These are phyloP conservation scores for Cyberlindnera mycetangii DNA, from an alignment of 805 yeast genomes.

Conservation along the genomic window DNA sequence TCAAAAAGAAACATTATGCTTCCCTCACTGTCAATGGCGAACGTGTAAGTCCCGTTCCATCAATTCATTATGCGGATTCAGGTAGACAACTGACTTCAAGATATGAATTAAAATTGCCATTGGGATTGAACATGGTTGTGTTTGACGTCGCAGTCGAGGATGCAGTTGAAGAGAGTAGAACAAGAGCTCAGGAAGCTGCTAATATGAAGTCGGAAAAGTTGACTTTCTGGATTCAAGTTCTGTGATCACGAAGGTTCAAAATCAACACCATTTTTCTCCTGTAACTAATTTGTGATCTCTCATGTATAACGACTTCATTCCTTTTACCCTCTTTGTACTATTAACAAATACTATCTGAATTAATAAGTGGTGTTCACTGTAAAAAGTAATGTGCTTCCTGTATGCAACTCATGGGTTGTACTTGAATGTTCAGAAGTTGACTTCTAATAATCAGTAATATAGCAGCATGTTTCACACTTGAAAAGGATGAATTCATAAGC, in stretches of 20 bases:
- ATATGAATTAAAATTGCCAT: constrained; percentile 44
- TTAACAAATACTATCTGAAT: too few relatives aligned
- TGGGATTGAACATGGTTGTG: constrained; percentile 45
- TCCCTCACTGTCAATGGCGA: constrained; percentile 44
- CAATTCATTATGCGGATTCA: constrained; percentile 36
- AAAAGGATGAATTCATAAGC: too few relatives aligned
- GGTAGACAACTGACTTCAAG: constrained; percentile 30
- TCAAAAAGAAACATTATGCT: constrained; percentile 36
- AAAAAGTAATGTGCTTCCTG: too few relatives aligned
- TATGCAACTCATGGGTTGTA: too few relatives aligned
- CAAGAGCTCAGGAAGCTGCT: constrained; percentile 14
- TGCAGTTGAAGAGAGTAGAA: constrained; percentile 23
- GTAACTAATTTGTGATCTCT: neutral
- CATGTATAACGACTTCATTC: neutral
- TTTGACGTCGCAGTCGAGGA: constrained; percentile 36
- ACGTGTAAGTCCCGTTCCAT: constrained; percentile 40
- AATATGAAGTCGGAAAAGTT: constrained; percentile 30
- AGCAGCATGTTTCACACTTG: too few relatives aligned
- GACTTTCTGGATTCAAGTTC: constrained; percentile 40
- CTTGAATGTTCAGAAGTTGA: too few relatives aligned
- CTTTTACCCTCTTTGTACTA: too few relatives aligned
- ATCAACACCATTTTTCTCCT: too few relatives aligned
- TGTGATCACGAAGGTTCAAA: too few relatives aligned
- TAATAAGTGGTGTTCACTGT: too few relatives aligned
- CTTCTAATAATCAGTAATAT: too few relatives aligned